A percentile compares a stretch with the other conserved stretches of the same genome.
phyloP scores from a whole-genome alignment of 2,329 filamentous ascomycete species.

The Camillea tinctor region DNA sequence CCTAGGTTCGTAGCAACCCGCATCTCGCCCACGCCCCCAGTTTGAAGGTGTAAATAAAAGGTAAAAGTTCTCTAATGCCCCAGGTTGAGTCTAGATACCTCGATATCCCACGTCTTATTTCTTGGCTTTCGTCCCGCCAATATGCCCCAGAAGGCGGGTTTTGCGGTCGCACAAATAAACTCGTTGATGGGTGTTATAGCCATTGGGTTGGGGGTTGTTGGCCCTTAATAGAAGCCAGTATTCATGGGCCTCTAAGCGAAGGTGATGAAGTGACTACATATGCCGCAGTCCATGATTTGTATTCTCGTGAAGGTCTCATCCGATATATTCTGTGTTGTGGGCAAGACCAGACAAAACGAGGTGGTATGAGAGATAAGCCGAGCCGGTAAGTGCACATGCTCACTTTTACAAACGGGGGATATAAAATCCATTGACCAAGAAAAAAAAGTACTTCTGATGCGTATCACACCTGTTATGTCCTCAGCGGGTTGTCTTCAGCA shows the following conservation, averaged over 20 bases:
- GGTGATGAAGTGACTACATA: conserved; percentile 19
- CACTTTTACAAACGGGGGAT: conserved; percentile 7
- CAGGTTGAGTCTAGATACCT: conserved; percentile 58
- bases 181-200: conserved; percentile 97
- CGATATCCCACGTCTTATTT: conserved; percentile 71
- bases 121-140: conserved; percentile 88
- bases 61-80: conserved; percentile 20
- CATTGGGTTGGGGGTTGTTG: conserved; percentile 97
- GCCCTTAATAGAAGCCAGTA: conserved; percentile 80
- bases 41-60: conserved; percentile 35
- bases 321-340: conserved; percentile 90
- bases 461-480: conserved; percentile 91
- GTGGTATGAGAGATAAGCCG: conserved; percentile 91
- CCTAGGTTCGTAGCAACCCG: conserved; percentile 55
- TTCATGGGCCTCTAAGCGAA: conserved; percentile 50
- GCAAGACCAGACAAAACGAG: conserved; percentile 68
- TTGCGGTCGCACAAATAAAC: conserved; percentile 91
- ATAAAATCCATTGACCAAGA: conserved; percentile 7
- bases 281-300: conserved; percentile 40
- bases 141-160: conserved; percentile 90
- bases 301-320: conserved; percentile 80
- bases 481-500: conserved; percentile 79
- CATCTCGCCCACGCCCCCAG: conserved; percentile 30
- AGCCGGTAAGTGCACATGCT: conserved; percentile 63
- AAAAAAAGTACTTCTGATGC: conserved; percentile 68